A percentile compares a stretch with the other conserved stretches of the same genome.
phyloP scores from a whole-genome alignment of 805 yeast genomes.

The Isabelozyma rhagii region DNA sequence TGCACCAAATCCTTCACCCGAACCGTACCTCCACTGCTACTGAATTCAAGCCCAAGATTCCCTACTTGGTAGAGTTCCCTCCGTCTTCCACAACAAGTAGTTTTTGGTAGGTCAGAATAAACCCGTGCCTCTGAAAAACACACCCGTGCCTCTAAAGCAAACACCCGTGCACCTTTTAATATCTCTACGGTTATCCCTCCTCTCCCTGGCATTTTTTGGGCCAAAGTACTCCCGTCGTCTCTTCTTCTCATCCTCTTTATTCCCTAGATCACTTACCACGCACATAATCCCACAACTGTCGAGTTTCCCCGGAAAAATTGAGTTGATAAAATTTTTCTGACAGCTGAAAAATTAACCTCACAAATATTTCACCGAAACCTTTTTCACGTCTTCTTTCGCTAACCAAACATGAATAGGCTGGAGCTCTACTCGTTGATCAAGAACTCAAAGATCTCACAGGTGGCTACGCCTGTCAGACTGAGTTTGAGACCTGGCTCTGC shows the following conservation, averaged over 20 bases:
- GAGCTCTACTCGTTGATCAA: conserved; percentile 34
- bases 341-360: background rate
- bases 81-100: no score
- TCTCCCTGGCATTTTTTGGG: no score
- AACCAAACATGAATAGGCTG: conserved; percentile 22
- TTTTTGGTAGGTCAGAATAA: no score
- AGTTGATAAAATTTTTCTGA: background rate
- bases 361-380: background rate
- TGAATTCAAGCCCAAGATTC: no score
- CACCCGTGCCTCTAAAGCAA: no score
- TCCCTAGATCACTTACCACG: no score
- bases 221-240: no score
- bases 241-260: no score
- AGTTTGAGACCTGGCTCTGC: conserved; percentile 25
- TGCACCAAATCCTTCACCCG: no score
- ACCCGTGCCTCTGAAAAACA: no score
- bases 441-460: conserved; percentile 42
- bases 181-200: background rate
- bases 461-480: conserved; percentile 38
- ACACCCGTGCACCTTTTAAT: background rate
- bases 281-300: background rate
- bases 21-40: no score
- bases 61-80: no score
- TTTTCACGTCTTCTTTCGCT: background rate
- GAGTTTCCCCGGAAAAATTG: background rate